Evolutionary conservation across 129 eudicot species (phyloP).

Genomic region (Cynara cardunculus): DNA sequence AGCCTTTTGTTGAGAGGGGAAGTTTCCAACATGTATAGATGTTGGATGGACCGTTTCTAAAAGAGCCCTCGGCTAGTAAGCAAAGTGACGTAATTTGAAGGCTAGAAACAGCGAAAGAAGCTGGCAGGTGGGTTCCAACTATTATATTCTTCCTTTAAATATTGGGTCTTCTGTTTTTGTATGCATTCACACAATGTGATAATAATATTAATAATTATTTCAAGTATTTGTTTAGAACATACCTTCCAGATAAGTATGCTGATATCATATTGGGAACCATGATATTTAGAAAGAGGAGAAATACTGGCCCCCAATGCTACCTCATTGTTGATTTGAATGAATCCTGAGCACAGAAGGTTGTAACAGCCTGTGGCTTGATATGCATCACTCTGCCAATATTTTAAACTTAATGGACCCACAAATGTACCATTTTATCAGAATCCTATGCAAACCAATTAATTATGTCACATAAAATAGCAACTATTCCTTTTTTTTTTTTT

Average conservation of each 20-base stretch:
- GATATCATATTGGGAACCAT: conserved; percentile 69
- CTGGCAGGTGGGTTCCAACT: neutral
- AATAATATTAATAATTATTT: neutral
- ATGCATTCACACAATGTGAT: neutral
- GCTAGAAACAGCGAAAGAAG: conserved; percentile 1
- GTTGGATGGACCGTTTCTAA: too few species aligned
- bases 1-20: too few species aligned
- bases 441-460: conserved; percentile 18
- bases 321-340: conserved; percentile 69
- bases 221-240: neutral
- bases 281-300: conserved; percentile 55
- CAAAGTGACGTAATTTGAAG: neutral
- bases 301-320: conserved; percentile 92
- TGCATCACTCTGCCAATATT: conserved; percentile 65
- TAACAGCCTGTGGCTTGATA: conserved; percentile 89
- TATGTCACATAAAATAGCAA: neutral
- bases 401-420: conserved; percentile 16
- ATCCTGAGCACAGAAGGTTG: conserved; percentile 83
- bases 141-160: neutral
- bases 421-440: conserved; percentile 26
- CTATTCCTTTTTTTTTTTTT: neutral
- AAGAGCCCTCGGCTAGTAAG: neutral
- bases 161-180: conserved; percentile 5
- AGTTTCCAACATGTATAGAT: too few species aligned
- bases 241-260: conserved; percentile 87